Percentiles rank a stretch among this genome's conserved stretches.
Conservation (phyloP, 768 basidiomycete species). For the Clitopilus passeckerianus region DNA sequence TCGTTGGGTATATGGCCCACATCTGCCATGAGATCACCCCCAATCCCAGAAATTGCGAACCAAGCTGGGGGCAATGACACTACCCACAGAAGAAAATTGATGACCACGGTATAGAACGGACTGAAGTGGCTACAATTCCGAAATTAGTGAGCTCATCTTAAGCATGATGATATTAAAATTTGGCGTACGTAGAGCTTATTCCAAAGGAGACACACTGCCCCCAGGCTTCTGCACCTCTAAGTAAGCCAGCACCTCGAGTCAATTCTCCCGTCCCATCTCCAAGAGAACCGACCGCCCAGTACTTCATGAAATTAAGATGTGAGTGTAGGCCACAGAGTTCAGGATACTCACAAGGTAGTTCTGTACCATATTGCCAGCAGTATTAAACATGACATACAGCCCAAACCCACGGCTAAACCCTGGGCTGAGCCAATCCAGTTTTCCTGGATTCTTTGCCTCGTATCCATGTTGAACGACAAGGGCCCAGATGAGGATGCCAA, state of each 20-base stretch:
- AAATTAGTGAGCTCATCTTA: not conserved
- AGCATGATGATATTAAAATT: not conserved
- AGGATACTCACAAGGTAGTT: too few species aligned
- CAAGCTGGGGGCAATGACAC: conserved; percentile 11
- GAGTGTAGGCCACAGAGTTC: too few species aligned
- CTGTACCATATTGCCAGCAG: too few species aligned
- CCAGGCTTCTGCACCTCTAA: conserved; percentile 12
- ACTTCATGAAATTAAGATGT: not conserved
- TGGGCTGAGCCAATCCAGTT: too few species aligned
- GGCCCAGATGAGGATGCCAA: too few species aligned
- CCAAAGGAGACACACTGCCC: conserved; percentile 15
- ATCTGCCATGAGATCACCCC: too few species aligned
- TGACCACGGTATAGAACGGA: conserved; percentile 11
- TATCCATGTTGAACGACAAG: too few species aligned
- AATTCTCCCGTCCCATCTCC: conserved; percentile 11
- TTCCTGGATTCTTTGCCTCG: too few species aligned
- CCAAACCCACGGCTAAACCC: too few species aligned
- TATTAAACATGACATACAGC: too few species aligned
- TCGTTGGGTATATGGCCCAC: too few species aligned
- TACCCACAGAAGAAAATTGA: conserved; percentile 7
- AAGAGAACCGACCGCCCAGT: conserved; percentile 13
- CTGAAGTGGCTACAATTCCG: conserved; percentile 7
- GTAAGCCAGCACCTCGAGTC: conserved; percentile 12
- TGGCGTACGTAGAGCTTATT: conserved; percentile 11
- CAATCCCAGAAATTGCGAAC: not conserved